A percentile compares a stretch with the other conserved stretches of the same genome.
These are phyloP conservation scores for Torrubiellomyces zombiae DNA, from an alignment of 2,329 filamentous ascomycete species.

Conservation along the genomic window DNA sequence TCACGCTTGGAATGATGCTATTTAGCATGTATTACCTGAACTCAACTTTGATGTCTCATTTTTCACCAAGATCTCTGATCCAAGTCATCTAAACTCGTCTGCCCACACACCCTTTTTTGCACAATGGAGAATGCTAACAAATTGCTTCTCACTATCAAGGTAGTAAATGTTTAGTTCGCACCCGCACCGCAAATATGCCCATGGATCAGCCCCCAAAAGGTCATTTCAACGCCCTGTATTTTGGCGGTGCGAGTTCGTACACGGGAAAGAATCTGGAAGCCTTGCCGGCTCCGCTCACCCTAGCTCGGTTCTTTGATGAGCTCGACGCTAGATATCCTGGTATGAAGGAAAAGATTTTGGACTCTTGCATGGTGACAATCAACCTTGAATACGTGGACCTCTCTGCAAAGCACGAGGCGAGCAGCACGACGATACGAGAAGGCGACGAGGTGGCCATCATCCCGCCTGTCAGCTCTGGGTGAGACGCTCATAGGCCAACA, in stretches of 20 bases:
- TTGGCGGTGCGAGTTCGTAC: slow-evolving; percentile 57
- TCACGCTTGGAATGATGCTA: slow-evolving; percentile 29
- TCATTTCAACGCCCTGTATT: slow-evolving; percentile 71
- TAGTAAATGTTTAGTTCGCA: no score
- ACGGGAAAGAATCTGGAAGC: slow-evolving; percentile 51
- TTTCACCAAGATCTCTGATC: slow-evolving; percentile 61
- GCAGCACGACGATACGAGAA: slow-evolving; percentile 39
- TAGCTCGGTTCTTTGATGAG: slow-evolving; percentile 44
- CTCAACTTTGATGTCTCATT: slow-evolving; percentile 36
- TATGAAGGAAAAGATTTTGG: slow-evolving; percentile 50
- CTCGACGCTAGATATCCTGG: slow-evolving; percentile 56
- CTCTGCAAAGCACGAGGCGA: slow-evolving; percentile 23
- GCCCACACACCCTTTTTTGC: no score
- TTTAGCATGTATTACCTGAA: slow-evolving; percentile 44
- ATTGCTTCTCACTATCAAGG: no score
- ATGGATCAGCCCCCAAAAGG: slow-evolving; percentile 37
- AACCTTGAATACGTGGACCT: slow-evolving; percentile 71
- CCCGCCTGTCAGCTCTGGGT: slow-evolving; percentile 76
- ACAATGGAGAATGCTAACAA: no score
- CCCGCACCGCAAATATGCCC: no score
- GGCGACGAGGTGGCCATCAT: slow-evolving; percentile 80
- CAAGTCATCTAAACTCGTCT: no score
- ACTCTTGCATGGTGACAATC: slow-evolving; percentile 59
- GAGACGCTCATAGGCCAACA: slow-evolving; percentile 9
- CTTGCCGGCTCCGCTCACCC: slow-evolving; percentile 47